A percentile compares a stretch with the other conserved stretches of the same genome.
Conservation (phyloP, 2,329 filamentous ascomycete genomes). For the Aureobasidium lini region DNA sequence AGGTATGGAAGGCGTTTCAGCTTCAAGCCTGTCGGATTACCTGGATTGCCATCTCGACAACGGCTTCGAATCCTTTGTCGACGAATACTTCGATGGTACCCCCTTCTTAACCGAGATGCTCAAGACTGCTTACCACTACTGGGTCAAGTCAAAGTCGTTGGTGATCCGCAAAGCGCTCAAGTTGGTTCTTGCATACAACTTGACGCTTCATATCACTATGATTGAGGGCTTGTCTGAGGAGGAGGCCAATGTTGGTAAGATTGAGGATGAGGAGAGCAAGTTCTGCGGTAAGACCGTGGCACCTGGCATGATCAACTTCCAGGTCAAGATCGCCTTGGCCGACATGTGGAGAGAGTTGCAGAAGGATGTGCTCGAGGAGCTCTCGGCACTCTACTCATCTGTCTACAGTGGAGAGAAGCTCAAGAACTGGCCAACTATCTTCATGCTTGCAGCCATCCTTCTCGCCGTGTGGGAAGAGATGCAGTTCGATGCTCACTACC, state of each 20-base stretch:
- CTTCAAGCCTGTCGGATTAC: constrained; percentile 76
- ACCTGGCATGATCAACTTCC: constrained; percentile 99
- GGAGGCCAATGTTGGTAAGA: constrained; percentile 68
- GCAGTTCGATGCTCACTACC: constrained; percentile 97
- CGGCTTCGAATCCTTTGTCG: constrained; percentile 86
- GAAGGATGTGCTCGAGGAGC: constrained; percentile 90
- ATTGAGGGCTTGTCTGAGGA: constrained; percentile 83
- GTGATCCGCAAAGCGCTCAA: constrained; percentile 94
- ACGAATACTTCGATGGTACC: constrained; percentile 93
- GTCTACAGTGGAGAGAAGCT: constrained; percentile 96
- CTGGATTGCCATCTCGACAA: constrained; percentile 91
- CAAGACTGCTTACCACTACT: constrained; percentile 92
- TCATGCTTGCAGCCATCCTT: constrained; percentile 90
- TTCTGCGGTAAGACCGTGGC: constrained; percentile 86
- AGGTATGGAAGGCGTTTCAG: constrained; percentile 79
- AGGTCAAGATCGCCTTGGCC: constrained; percentile 94
- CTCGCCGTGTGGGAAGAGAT: constrained; percentile 97
- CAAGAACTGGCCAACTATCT: constrained; percentile 98
- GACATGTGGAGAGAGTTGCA: constrained; percentile 98
- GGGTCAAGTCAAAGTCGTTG: constrained; percentile 76
- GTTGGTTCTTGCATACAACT: constrained; percentile 89
- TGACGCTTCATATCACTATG: constrained; percentile 90
- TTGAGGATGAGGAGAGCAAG: constrained; percentile 77
- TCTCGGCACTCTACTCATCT: constrained; percentile 88
- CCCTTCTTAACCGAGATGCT: constrained; percentile 92